These are phyloP conservation scores for Vitis rupestris DNA, from an alignment of 164 flowering plant species.

Conservation along the genomic window DNA sequence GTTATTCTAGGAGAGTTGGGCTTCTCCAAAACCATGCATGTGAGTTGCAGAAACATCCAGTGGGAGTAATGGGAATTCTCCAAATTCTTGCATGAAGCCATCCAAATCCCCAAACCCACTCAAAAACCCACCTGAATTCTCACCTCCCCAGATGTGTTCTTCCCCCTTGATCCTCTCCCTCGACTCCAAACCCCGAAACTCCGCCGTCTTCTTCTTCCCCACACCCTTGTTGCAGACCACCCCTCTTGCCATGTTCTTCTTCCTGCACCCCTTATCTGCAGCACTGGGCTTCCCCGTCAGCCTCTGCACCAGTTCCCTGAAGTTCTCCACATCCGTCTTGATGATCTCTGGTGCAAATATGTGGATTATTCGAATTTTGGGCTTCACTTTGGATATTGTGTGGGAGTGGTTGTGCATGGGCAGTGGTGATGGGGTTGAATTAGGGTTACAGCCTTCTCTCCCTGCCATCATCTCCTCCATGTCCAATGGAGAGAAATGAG, in stretches of 20 bases:
- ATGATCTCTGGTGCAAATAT: conserved; percentile 91
- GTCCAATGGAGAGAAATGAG: not conserved
- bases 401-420: conserved; percentile 58
- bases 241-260: not conserved
- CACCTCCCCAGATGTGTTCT: conserved; percentile 42
- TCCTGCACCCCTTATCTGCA: conserved; percentile 14
- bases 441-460: conserved; percentile 17
- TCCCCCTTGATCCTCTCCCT: conserved; percentile 33
- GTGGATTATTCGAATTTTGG: conserved; percentile 82
- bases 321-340: conserved; percentile 81
- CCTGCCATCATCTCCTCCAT: conserved; percentile 35
- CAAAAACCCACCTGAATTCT: conserved; percentile 43
- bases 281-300: conserved; percentile 77
- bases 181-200: conserved; percentile 14
- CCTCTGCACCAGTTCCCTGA: conserved; percentile 80
- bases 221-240: too few species aligned
- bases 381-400: conserved; percentile 56
- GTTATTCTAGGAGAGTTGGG: conserved; percentile 12
- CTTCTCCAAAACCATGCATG: conserved; percentile 41
- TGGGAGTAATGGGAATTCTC: conserved; percentile 39
- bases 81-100: conserved; percentile 61
- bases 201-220: conserved; percentile 15
- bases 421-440: conserved; percentile 24
- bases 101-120: conserved; percentile 60
- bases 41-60: conserved; percentile 38